Evolutionary conservation across 129 eudicot genomes (phyloP).

Genomic region (Flaveria brownii): DNA sequence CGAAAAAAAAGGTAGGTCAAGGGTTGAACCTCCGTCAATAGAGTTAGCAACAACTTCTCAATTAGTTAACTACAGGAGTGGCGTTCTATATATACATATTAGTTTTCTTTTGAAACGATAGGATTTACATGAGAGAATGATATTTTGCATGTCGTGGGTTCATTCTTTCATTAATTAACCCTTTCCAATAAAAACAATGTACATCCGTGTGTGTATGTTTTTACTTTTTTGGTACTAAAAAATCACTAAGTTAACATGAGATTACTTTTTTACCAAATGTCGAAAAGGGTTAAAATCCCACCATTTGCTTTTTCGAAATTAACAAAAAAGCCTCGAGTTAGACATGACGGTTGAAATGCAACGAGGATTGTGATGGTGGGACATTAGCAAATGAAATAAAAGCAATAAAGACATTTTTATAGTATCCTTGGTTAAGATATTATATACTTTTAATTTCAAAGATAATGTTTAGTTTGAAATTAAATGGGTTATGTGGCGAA

Average conservation of each 20-base stretch:
- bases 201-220: neutral
- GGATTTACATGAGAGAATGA: too few relatives aligned
- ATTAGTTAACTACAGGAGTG: too few relatives aligned
- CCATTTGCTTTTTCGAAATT: too few relatives aligned
- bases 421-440: neutral
- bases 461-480: neutral
- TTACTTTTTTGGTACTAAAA: neutral
- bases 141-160: too few relatives aligned
- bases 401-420: neutral
- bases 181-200: too few relatives aligned
- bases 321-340: slow-evolving; percentile 1
- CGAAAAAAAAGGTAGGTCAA: too few relatives aligned
- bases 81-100: too few relatives aligned
- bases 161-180: too few relatives aligned
- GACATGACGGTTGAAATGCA: neutral
- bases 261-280: neutral
- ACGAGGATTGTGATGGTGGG: neutral
- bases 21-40: too few relatives aligned
- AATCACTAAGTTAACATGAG: too few relatives aligned
- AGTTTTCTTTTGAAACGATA: too few relatives aligned
- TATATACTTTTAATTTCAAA: neutral
- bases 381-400: neutral
- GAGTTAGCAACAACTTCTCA: too few relatives aligned
- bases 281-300: neutral
- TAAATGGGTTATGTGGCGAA: neutral